phyloP scores from a whole-genome alignment of 441 rosid species.

The Metrosideros polymorpha region DNA sequence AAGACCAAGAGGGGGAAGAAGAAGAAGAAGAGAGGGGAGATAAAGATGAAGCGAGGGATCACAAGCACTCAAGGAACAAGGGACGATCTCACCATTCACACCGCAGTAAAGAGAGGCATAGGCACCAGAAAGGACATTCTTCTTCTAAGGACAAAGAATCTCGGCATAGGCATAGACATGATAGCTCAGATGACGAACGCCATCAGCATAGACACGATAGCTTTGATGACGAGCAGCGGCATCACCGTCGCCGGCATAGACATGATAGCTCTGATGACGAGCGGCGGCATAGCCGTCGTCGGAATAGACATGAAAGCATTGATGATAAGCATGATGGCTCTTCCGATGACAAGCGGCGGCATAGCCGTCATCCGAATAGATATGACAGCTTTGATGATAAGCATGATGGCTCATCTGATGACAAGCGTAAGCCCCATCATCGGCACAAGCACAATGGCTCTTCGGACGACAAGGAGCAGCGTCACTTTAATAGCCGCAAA shows the following conservation, averaged over 20 bases:
- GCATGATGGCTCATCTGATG: conserved; percentile 12
- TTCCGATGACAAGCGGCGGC: conserved; percentile 24
- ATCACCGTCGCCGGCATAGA: conserved; percentile 5
- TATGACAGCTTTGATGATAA: conserved; percentile 2
- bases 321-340: conserved; percentile 18
- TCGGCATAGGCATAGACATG: conserved; percentile 10
- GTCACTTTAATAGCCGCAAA: neutral
- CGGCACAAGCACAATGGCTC: conserved; percentile 17
- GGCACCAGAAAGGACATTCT: conserved; percentile 38
- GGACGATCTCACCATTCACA: conserved; percentile 30
- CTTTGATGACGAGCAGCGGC: conserved; percentile 27
- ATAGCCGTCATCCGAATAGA: conserved; percentile 4
- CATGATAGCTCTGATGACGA: neutral
- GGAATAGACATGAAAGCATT: neutral
- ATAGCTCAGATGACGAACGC: neutral
- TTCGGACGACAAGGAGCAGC: conserved; percentile 18
- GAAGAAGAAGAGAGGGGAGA: conserved; percentile 23
- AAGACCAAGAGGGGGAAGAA: conserved; percentile 14
- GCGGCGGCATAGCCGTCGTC: neutral
- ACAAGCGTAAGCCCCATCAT: conserved; percentile 11
- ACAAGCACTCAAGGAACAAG: conserved; percentile 37
- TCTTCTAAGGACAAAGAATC: conserved; percentile 35
- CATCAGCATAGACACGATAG: conserved; percentile 25
- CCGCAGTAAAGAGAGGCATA: conserved; percentile 30
- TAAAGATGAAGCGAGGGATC: conserved; percentile 21